phyloP scores from a whole-genome alignment of 805 yeast species.

The Nakazawaea holstii region DNA sequence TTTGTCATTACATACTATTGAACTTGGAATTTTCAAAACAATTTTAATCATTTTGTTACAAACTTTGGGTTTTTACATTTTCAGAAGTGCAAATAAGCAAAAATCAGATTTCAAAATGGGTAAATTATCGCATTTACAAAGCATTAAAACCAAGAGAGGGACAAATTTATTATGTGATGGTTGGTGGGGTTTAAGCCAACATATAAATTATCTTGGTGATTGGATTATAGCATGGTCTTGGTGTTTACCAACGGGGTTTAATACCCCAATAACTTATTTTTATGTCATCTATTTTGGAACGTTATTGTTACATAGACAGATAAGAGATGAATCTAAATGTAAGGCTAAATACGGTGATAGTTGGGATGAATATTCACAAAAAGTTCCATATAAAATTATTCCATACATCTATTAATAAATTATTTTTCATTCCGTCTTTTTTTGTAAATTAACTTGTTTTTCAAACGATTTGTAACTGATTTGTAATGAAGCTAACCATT shows the following conservation, averaged over 20 bases:
- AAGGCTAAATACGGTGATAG: conserved; percentile 75
- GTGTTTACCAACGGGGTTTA: conserved; percentile 86
- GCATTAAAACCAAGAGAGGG: conserved; percentile 69
- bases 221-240: conserved; percentile 89
- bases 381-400: conserved; percentile 85
- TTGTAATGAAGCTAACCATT: conserved; percentile 67
- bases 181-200: conserved; percentile 95
- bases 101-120: conserved; percentile 83
- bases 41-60: conserved; percentile 42
- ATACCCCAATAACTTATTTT: conserved; percentile 80
- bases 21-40: conserved; percentile 39
- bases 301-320: conserved; percentile 81
- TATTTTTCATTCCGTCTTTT: conserved; percentile 32
- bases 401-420: conserved; percentile 74
- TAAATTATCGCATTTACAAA: conserved; percentile 58
- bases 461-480: conserved; percentile 83
- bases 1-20: conserved; percentile 56
- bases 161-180: conserved; percentile 82
- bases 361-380: conserved; percentile 77
- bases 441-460: conserved; percentile 50
- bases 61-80: conserved; percentile 68
- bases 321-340: conserved; percentile 90
- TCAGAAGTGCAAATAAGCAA: conserved; percentile 79
- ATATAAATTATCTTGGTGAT: conserved; percentile 93
- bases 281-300: conserved; percentile 79